Evolutionary conservation across 805 yeast genomes (phyloP).

Genomic region (Sugiyamaella marilandica): DNA sequence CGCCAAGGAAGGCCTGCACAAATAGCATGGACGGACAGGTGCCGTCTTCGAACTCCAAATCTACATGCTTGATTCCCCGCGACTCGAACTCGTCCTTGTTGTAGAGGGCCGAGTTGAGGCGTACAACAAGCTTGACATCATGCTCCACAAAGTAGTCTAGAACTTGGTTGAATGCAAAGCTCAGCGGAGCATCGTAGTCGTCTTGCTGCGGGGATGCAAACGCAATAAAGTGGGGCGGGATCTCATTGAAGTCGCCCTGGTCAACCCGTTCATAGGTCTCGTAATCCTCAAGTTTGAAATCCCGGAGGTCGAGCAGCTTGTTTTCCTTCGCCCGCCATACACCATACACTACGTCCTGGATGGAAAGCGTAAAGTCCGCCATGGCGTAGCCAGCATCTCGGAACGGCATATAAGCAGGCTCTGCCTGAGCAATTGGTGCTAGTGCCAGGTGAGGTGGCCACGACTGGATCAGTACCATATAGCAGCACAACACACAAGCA

Average conservation of each 20-base stretch:
- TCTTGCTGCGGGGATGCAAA: slow-evolving; percentile 86
- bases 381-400: slow-evolving; percentile 96
- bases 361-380: slow-evolving; percentile 89
- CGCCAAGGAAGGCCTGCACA: slow-evolving; percentile 90
- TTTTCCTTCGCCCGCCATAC: slow-evolving; percentile 97
- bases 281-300: slow-evolving; percentile 86
- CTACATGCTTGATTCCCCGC: slow-evolving; percentile 81
- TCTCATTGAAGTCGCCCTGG: slow-evolving; percentile 90
- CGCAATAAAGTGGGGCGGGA: slow-evolving; percentile 92
- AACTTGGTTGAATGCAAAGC: slow-evolving; percentile 59
- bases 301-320: slow-evolving; percentile 78
- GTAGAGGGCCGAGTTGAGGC: slow-evolving; percentile 88
- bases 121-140: slow-evolving; percentile 82
- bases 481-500: slow-evolving; percentile 89
- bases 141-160: slow-evolving; percentile 66
- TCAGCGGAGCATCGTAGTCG: slow-evolving; percentile 24
- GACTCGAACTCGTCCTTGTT: slow-evolving; percentile 79
- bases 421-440: slow-evolving; percentile 88
- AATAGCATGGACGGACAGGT: slow-evolving; percentile 94
- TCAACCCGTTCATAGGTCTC: slow-evolving; percentile 94
- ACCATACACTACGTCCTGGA: slow-evolving; percentile 93
- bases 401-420: slow-evolving; percentile 91
- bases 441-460: slow-evolving; percentile 99
- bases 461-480: slow-evolving; percentile 88
- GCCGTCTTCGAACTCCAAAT: slow-evolving; percentile 96